These are phyloP conservation scores for Prosopis cineraria DNA, from an alignment of 306 rosid species.

Conservation along the genomic window DNA sequence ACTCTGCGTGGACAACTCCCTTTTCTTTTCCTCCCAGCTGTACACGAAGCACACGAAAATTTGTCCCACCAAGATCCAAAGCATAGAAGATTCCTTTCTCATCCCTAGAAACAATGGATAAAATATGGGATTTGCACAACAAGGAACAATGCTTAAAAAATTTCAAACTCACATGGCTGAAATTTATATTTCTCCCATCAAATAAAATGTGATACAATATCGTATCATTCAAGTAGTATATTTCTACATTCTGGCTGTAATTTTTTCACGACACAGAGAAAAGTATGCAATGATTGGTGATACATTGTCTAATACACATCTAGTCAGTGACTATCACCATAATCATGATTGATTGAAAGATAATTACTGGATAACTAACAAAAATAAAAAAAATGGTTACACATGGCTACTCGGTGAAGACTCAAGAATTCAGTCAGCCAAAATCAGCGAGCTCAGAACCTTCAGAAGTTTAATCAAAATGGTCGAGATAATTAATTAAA, in stretches of 20 bases:
- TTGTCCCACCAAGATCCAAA: conserved; percentile 97
- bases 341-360: conserved; percentile 7
- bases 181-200: neutral
- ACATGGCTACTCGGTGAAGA: neutral
- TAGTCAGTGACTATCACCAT: neutral
- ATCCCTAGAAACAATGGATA: conserved; percentile 52
- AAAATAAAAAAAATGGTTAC: neutral
- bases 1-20: conserved; percentile 58
- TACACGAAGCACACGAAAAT: conserved; percentile 87
- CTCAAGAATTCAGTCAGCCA: neutral
- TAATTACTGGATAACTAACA: neutral
- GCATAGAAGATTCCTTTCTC: conserved; percentile 93
- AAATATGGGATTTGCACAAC: conserved; percentile 13
- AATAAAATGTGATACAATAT: conserved; percentile 5
- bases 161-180: neutral
- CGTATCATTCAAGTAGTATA: conserved; percentile 14
- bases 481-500: neutral
- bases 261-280: conserved; percentile 14
- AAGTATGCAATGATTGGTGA: conserved; percentile 8
- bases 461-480: neutral
- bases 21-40: conserved; percentile 83
- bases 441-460: conserved; percentile 6
- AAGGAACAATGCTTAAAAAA: neutral
- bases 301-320: conserved; percentile 6
- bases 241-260: neutral